These are phyloP conservation scores for Globisporangium acanthophoron DNA, from an alignment of 352 stramenopile species.

Conservation along the genomic window DNA sequence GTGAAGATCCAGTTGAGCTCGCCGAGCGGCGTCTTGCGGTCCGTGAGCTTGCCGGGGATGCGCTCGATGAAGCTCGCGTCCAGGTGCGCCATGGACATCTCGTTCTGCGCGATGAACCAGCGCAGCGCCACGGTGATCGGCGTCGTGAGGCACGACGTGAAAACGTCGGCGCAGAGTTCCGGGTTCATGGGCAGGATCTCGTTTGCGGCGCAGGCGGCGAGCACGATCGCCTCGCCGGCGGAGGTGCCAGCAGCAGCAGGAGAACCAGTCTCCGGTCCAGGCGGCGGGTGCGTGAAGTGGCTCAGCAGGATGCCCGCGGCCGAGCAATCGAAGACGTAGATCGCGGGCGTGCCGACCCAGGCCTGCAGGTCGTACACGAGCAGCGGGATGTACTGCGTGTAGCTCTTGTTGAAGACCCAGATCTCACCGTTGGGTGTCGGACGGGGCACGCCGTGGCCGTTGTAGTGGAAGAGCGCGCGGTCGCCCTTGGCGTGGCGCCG, in stretches of 20 bases:
- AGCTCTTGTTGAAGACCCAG: conserved; percentile 99
- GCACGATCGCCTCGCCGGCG: conserved; percentile 92
- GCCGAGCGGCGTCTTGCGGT: conserved; percentile 92
- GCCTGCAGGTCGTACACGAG: conserved; percentile 94
- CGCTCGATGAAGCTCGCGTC: conserved; percentile 85
- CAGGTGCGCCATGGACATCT: conserved; percentile 84
- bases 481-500: conserved; percentile 90
- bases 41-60: conserved; percentile 90
- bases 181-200: conserved; percentile 96
- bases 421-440: conserved; percentile 97
- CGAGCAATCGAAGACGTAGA: conserved; percentile 99
- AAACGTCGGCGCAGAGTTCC: conserved; percentile 97
- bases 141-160: conserved; percentile 99
- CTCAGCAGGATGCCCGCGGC: conserved; percentile 93
- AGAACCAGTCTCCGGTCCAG: background rate
- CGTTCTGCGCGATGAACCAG: conserved; percentile 96
- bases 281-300: conserved; percentile 82
- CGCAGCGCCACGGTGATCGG: conserved; percentile 97
- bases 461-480: conserved; percentile 99
- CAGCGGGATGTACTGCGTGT: conserved; percentile 99
- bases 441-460: conserved; percentile 98
- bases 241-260: conserved; percentile 16
- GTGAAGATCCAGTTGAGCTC: conserved; percentile 99
- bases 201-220: conserved; percentile 91
- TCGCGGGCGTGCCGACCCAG: conserved; percentile 91